A percentile compares a stretch with the other conserved stretches of the same genome.
phyloP scores from a whole-genome alignment of 2,329 filamentous ascomycete genomes.

The Paecilomyces fulvus region DNA sequence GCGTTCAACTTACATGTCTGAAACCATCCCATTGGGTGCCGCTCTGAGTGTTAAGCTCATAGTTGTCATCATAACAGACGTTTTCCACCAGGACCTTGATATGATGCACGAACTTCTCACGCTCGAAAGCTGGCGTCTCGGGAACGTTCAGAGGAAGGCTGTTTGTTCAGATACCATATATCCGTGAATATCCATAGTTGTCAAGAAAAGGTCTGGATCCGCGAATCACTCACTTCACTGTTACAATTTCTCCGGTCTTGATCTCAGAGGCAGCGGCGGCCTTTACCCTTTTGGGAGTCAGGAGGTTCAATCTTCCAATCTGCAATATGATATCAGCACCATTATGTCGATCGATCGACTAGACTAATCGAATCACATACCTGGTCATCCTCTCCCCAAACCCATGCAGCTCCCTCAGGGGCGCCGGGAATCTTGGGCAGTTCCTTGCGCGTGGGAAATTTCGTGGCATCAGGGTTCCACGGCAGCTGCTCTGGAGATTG shows the following conservation, averaged over 20 bases:
- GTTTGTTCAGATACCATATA: slow-evolving; percentile 9
- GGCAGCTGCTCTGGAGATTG: slow-evolving; percentile 28
- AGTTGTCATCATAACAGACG: slow-evolving; percentile 37
- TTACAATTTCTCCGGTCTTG: slow-evolving; percentile 47
- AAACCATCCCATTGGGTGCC: slow-evolving; percentile 46
- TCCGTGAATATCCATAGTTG: background rate
- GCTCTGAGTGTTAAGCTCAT: slow-evolving; percentile 42
- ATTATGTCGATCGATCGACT: background rate
- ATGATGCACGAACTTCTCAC: slow-evolving; percentile 46
- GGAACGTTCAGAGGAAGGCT: slow-evolving; percentile 47
- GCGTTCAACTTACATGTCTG: slow-evolving; percentile 30
- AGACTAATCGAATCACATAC: slow-evolving; percentile 18
- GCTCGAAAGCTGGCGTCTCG: slow-evolving; percentile 44
- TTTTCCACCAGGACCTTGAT: slow-evolving; percentile 38
- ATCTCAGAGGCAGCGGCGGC: slow-evolving; percentile 45
- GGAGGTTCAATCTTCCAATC: slow-evolving; percentile 44
- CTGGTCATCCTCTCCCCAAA: slow-evolving; percentile 50
- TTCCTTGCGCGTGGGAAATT: slow-evolving; percentile 46
- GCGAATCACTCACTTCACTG: slow-evolving; percentile 38
- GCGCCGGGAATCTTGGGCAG: slow-evolving; percentile 45
- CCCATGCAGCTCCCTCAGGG: slow-evolving; percentile 50
- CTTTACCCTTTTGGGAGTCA: slow-evolving; percentile 48
- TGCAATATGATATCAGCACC: slow-evolving; percentile 5
- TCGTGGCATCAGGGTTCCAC: slow-evolving; percentile 46
- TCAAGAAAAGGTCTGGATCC: background rate